Conservation (phyloP, 176 grass and related monocot genomes). For the Phragmites australis region DNA sequence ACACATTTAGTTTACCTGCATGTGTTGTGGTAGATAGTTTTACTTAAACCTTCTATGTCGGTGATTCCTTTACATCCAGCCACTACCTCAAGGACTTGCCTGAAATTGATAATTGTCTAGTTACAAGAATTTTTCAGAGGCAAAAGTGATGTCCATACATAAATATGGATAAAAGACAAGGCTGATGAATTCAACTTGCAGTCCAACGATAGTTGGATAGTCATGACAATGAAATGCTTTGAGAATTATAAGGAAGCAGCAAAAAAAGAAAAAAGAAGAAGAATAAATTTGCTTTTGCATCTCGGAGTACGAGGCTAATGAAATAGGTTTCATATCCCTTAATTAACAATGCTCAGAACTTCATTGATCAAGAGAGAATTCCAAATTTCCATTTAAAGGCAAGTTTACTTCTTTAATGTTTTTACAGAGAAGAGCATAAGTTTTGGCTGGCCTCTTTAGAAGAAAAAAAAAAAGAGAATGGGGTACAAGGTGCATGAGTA, state of each 20-base stretch:
- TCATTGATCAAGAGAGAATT: neutral
- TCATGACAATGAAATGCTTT: neutral
- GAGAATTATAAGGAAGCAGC: neutral
- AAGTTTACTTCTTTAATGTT: too few species aligned
- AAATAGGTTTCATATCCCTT: neutral
- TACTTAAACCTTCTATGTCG: slow-evolving; percentile 78
- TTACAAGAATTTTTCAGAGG: slow-evolving; percentile 12
- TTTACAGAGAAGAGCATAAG: too few species aligned
- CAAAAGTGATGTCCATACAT: neutral
- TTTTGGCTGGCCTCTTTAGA: too few species aligned
- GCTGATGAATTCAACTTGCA: neutral
- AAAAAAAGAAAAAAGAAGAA: too few species aligned
- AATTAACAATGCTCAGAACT: neutral
- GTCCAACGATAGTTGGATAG: neutral
- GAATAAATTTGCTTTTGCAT: neutral
- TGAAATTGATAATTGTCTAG: slow-evolving; percentile 33
- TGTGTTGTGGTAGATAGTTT: slow-evolving; percentile 90
- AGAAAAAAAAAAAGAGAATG: too few species aligned
- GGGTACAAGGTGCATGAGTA: too few species aligned
- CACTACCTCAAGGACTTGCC: slow-evolving; percentile 92
- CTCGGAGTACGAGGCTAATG: neutral
- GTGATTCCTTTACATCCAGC: slow-evolving; percentile 84
- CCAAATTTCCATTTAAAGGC: too few species aligned
- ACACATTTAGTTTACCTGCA: slow-evolving; percentile 59
- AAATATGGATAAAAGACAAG: slow-evolving; percentile 7